Conservation (phyloP, 1,284 basidiomycete species). For the Sanghuangporus sanghuang region DNA sequence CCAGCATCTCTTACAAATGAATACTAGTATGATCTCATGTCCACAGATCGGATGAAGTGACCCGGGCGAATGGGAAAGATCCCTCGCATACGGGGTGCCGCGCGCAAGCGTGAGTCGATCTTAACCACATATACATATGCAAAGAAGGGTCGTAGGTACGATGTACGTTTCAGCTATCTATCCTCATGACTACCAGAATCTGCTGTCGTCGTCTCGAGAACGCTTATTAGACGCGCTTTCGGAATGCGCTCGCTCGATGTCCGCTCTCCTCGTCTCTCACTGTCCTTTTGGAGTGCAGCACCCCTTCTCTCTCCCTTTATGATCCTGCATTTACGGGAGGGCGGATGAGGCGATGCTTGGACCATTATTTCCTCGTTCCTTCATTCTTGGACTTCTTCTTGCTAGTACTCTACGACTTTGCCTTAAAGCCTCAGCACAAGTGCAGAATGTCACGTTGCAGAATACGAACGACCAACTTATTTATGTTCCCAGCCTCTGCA, state of each 20-base stretch:
- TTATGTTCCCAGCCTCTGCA: conserved; percentile 47
- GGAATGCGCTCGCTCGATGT: not conserved
- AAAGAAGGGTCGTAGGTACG: not conserved
- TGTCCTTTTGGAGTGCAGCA: not conserved
- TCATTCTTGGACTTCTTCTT: not conserved
- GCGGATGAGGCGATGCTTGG: conserved; percentile 3
- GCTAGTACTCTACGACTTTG: not conserved
- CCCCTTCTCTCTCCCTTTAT: not conserved
- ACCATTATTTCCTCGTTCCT: not conserved
- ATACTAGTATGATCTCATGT: not conserved
- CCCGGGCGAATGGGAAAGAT: not conserved
- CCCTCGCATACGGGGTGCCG: not conserved
- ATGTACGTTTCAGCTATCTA: conserved; percentile 1
- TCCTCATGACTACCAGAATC: conserved; percentile 16
- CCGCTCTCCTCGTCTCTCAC: not conserved
- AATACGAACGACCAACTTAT: conserved; percentile 38
- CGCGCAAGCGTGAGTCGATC: not conserved
- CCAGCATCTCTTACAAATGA: too few species aligned
- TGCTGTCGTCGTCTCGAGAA: not conserved
- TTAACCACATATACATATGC: not conserved
- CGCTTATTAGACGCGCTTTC: not conserved
- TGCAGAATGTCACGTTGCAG: conserved; percentile 35
- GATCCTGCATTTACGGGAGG: not conserved
- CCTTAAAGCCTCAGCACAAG: not conserved
- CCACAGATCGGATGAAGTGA: not conserved